These are phyloP conservation scores for Malus hybrid DNA, from an alignment of 331 rosid genomes.

Conservation along the genomic window DNA sequence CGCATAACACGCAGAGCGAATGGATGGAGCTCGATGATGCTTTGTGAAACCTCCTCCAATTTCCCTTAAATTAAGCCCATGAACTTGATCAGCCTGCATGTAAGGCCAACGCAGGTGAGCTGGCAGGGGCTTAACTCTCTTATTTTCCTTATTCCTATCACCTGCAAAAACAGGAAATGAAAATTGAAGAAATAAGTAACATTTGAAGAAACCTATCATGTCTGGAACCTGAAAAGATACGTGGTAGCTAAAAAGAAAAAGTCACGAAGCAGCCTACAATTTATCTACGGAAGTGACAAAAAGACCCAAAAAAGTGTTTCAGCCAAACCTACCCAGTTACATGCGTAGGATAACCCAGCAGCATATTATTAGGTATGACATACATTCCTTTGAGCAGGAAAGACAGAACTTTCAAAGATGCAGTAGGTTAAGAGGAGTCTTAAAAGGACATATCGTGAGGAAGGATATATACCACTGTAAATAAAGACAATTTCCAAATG, in stretches of 20 bases:
- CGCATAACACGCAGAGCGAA: conserved; percentile 87
- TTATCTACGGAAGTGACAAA: not conserved
- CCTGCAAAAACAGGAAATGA: conserved; percentile 33
- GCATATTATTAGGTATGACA: not conserved
- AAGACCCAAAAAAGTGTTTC: not conserved
- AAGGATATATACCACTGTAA: not conserved
- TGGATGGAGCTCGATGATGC: conserved; percentile 81
- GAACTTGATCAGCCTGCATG: conserved; percentile 83
- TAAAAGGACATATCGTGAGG: not conserved
- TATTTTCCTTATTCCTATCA: conserved; percentile 32
- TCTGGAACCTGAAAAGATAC: not conserved
- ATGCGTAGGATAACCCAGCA: not conserved
- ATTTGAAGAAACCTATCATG: not conserved
- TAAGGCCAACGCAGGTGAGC: conserved; percentile 83
- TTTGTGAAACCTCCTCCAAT: conserved; percentile 83
- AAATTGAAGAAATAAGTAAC: conserved; percentile 13
- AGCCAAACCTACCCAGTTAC: not conserved
- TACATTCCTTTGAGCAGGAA: not conserved
- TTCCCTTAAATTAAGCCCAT: conserved; percentile 69
- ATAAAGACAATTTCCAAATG: not conserved
- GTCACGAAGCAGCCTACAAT: not conserved
- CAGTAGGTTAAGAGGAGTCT: not conserved
- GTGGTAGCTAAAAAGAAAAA: not conserved
- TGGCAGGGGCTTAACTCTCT: conserved; percentile 44
- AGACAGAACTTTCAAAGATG: not conserved